Conservation (phyloP, 78 protist species). For the Dictyostelium firmibasis region DNA sequence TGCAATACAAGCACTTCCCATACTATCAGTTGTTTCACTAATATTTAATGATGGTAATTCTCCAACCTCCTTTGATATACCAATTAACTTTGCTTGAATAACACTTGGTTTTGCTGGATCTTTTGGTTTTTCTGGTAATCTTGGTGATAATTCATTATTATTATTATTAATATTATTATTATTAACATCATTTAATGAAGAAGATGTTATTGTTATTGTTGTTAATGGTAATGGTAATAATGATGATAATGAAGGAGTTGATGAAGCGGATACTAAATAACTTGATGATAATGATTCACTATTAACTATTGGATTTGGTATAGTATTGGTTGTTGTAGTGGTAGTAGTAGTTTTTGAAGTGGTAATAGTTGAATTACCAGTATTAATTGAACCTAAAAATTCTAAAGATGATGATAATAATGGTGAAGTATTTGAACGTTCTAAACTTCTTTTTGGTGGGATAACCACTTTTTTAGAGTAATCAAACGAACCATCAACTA, state of each 20-base stretch:
- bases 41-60: constrained; percentile 3
- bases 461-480: background rate
- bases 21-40: constrained; percentile 7
- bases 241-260: background rate
- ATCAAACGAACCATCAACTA: background rate
- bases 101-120: background rate
- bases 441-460: background rate
- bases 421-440: constrained; percentile 8
- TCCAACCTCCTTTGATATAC: background rate
- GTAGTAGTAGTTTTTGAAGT: background rate
- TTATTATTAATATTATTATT: background rate
- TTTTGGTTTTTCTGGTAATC: background rate
- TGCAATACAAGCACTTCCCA: constrained; percentile 31
- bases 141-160: background rate
- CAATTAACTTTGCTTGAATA: background rate
- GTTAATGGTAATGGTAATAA: background rate
- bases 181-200: background rate
- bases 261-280: background rate
- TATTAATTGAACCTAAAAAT: background rate
- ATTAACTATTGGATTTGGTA: background rate
- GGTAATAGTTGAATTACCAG: background rate
- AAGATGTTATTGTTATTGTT: background rate
- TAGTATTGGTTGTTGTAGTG: background rate
- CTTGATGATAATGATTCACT: background rate
- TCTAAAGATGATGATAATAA: background rate